Evolutionary conservation across 208 protist genomes (phyloP).

Genomic region (Leishmania gerbilli): DNA sequence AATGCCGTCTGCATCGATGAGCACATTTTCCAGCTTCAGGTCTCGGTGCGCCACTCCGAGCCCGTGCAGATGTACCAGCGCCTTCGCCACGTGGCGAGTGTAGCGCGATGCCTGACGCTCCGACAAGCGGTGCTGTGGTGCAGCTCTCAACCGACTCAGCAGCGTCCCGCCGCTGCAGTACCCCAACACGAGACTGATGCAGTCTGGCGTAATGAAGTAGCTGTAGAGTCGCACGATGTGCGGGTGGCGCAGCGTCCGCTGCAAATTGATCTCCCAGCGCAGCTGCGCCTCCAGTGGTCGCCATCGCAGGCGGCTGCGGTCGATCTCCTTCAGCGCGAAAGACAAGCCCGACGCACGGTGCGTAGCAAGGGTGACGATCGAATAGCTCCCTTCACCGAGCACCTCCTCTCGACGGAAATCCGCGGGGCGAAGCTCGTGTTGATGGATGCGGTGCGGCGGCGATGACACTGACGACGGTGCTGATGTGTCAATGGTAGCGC

Average conservation of each 20-base stretch:
- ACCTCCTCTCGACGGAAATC: slow-evolving; percentile 69
- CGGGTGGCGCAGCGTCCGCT: slow-evolving; percentile 76
- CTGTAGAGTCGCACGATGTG: slow-evolving; percentile 85
- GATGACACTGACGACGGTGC: background rate
- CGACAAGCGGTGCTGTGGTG: slow-evolving; percentile 27
- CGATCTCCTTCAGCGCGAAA: slow-evolving; percentile 82
- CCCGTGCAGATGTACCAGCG: slow-evolving; percentile 74
- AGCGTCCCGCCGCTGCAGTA: slow-evolving; percentile 74
- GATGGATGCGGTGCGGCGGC: slow-evolving; percentile 32
- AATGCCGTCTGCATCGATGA: slow-evolving; percentile 73
- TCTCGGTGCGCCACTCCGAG: slow-evolving; percentile 87
- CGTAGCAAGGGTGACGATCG: slow-evolving; percentile 64
- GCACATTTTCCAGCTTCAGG: slow-evolving; percentile 91
- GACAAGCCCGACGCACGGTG: slow-evolving; percentile 55
- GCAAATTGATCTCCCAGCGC: slow-evolving; percentile 83
- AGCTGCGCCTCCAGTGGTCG: slow-evolving; percentile 55
- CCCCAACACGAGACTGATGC: slow-evolving; percentile 72
- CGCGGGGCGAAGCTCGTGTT: slow-evolving; percentile 54
- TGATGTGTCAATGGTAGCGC: background rate
- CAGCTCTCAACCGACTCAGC: slow-evolving; percentile 37
- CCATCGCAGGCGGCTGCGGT: slow-evolving; percentile 35
- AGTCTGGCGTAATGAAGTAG: slow-evolving; percentile 65
- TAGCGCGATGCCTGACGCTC: slow-evolving; percentile 66
- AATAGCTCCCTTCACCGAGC: slow-evolving; percentile 76
- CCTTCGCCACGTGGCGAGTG: slow-evolving; percentile 66